Conservation (phyloP, 768 basidiomycete species). For the Coprinopsis sp. region DNA sequence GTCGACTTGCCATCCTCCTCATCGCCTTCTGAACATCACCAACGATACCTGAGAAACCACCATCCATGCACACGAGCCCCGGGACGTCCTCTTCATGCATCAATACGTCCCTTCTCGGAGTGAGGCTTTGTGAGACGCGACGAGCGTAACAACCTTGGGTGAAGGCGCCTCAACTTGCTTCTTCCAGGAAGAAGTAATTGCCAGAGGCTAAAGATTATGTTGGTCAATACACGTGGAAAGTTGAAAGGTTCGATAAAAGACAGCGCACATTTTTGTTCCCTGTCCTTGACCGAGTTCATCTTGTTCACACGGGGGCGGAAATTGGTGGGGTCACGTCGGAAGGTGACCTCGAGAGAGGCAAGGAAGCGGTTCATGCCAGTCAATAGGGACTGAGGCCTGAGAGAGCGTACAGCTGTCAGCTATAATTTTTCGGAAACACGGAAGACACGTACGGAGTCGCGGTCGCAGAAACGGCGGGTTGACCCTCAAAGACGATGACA, state of each 20-base stretch:
- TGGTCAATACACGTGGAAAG: slow-evolving; percentile 1
- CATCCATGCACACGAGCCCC: too few species aligned
- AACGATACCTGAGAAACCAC: too few species aligned
- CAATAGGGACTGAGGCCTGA: slow-evolving; percentile 87
- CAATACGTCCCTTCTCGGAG: too few species aligned
- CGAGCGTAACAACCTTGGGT: background rate
- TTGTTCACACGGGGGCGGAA: slow-evolving; percentile 89
- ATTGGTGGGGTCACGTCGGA: slow-evolving; percentile 96
- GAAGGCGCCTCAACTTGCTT: slow-evolving; percentile 38
- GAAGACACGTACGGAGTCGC: slow-evolving; percentile 73
- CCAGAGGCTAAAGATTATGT: slow-evolving; percentile 50
- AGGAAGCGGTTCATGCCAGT: slow-evolving; percentile 99
- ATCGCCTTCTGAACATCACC: too few species aligned
- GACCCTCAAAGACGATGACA: slow-evolving; percentile 87
- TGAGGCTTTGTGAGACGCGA: background rate
- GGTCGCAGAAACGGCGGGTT: slow-evolving; percentile 82
- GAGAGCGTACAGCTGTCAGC: background rate
- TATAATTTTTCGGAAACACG: background rate
- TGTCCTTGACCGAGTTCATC: slow-evolving; percentile 76
- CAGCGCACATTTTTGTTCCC: slow-evolving; percentile 74
- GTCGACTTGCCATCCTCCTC: too few species aligned
- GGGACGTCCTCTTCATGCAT: too few species aligned
- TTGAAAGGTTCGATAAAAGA: background rate
- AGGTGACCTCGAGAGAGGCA: slow-evolving; percentile 93
- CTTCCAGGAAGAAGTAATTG: slow-evolving; percentile 92